Percentiles rank a stretch among this genome's conserved stretches.
Conservation (phyloP, 768 basidiomycete genomes). For the Russula emetica region DNA sequence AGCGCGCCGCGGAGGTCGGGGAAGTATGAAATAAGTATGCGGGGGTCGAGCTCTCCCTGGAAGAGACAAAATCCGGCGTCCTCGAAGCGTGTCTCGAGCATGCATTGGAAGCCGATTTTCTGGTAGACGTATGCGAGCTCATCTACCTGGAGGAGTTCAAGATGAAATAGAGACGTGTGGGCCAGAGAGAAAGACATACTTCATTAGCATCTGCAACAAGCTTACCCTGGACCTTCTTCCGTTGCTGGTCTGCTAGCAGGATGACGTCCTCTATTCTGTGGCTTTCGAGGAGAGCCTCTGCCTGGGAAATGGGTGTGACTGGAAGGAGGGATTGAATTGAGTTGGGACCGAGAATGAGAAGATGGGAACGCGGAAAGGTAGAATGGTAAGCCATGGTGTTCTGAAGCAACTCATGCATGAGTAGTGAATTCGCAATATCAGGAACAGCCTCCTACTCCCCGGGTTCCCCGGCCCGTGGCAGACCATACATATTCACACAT, state of each 20-base stretch:
- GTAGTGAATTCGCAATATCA: background rate
- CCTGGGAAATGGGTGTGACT: slow-evolving; percentile 67
- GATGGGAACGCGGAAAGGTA: slow-evolving; percentile 60
- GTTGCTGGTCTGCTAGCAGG: slow-evolving; percentile 55
- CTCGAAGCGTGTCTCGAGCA: slow-evolving; percentile 76
- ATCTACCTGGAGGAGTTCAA: slow-evolving; percentile 42
- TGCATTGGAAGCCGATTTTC: slow-evolving; percentile 73
- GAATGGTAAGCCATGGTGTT: slow-evolving; percentile 23
- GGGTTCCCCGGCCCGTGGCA: no score
- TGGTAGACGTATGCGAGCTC: slow-evolving; percentile 78
- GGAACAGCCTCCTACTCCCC: no score
- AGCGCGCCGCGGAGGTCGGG: slow-evolving; percentile 68
- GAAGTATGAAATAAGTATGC: slow-evolving; percentile 75
- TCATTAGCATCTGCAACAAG: slow-evolving; percentile 53
- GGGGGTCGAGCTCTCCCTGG: slow-evolving; percentile 78
- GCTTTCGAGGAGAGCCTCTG: slow-evolving; percentile 60
- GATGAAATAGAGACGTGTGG: background rate
- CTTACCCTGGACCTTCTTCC: slow-evolving; percentile 52
- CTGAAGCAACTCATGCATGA: background rate
- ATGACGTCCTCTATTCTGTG: slow-evolving; percentile 63
- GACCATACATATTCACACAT: no score
- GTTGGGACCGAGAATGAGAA: slow-evolving; percentile 59
- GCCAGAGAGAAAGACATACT: slow-evolving; percentile 34
- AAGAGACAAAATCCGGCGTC: slow-evolving; percentile 77
- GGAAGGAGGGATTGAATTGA: slow-evolving; percentile 64